Base-by-base conservation (phyloP, 495 filamentous ascomycete species). In the Aspergillus nanangensis region DNA sequence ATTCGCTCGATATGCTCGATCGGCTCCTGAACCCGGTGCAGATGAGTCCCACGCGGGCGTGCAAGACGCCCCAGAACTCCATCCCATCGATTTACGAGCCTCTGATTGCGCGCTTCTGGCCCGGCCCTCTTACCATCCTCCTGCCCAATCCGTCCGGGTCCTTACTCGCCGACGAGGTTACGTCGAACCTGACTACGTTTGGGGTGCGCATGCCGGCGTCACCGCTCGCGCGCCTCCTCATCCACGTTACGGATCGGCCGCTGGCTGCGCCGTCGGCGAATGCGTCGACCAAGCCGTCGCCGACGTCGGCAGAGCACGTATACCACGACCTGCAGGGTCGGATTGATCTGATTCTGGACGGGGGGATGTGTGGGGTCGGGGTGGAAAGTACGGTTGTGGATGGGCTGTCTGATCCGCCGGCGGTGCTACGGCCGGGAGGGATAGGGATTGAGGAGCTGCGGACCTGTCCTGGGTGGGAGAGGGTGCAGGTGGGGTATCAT, bases 351-450 rank as follows among this genome's bases (percentile, higher is more conserved):
- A 91, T 99, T 48, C 69, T 99, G 1, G 94, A 99, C 47, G 93
- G 94, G 2, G 93, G 93, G 1, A 60, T 79, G 1, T 95, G 90
- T 54, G 70, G 71, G 1, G 89, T 99, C 4, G 93, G 93, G 4
- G 88, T 99, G 0, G 93, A 99, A 66, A 95, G 88, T 53, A 99
- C 94, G 5, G 94, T 99, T 7, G 89, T 99, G 1, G 93, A 96
- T 56, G 93, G 93, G 1, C 70, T 97, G 17, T 86, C 78, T 18
- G 51, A 72, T 31, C 92, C 92, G 13, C 93, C 94, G 0, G 75
- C 80, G 8, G 80, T 99, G 25, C 72, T 99, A 10, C 69, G 93
- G 32, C 93, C 93, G 0, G 93, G 93, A 3, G 94, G 94, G 5
- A 75, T 99, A n/a, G 87, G 88, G 20, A 77, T 96, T 20, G 93